These are phyloP conservation scores for Mortierella sp. DNA, from an alignment of 371 early-diverging fungal species.

Conservation along the genomic window DNA sequence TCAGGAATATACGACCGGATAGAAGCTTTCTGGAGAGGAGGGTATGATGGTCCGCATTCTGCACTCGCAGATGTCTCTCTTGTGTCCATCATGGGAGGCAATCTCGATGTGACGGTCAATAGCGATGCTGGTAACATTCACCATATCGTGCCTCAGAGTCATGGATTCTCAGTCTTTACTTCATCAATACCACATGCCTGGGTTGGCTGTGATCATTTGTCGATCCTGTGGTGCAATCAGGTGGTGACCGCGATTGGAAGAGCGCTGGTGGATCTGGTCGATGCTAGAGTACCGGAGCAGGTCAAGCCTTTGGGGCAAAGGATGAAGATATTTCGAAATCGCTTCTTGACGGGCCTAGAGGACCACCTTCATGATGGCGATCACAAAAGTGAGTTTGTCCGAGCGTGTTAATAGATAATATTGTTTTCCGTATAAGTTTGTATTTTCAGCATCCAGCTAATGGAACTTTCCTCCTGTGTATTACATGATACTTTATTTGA, in stretches of 20 bases:
- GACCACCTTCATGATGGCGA: slow-evolving; percentile 22
- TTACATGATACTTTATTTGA: neutral
- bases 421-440: neutral
- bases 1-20: slow-evolving; percentile 75
- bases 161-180: slow-evolving; percentile 85
- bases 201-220: slow-evolving; percentile 90
- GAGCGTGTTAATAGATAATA: too few relatives aligned
- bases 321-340: slow-evolving; percentile 68
- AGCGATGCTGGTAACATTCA: slow-evolving; percentile 82
- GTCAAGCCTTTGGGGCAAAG: slow-evolving; percentile 70
- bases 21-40: slow-evolving; percentile 74
- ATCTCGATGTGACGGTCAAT: slow-evolving; percentile 86
- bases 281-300: slow-evolving; percentile 69
- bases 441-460: neutral
- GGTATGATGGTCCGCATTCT: slow-evolving; percentile 6
- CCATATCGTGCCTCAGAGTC: slow-evolving; percentile 69
- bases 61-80: slow-evolving; percentile 65
- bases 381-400: too few relatives aligned
- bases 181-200: slow-evolving; percentile 88
- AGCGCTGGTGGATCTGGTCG: slow-evolving; percentile 67
- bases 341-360: slow-evolving; percentile 70
- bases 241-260: slow-evolving; percentile 62
- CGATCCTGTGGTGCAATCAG: slow-evolving; percentile 94
- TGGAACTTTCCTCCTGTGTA: neutral
- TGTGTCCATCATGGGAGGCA: slow-evolving; percentile 93